Conservation (phyloP, 768 basidiomycete genomes). For the Chalciporus piperatus region DNA sequence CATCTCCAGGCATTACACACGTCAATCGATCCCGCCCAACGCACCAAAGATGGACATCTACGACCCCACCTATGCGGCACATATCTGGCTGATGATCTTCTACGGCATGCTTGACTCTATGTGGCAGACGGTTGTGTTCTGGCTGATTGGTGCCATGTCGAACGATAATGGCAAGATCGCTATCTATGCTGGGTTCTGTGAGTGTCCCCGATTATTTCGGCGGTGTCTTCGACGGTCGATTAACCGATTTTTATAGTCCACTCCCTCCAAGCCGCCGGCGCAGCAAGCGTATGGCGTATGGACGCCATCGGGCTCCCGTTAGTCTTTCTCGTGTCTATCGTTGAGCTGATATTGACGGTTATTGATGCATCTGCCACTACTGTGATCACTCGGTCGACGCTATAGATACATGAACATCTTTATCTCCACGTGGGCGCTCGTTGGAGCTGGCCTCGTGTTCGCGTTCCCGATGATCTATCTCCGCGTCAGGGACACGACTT, state of each 20-base stretch:
- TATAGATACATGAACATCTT: slow-evolving; percentile 62
- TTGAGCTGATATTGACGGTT: background rate
- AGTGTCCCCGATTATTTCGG: slow-evolving; percentile 15
- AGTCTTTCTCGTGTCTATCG: slow-evolving; percentile 20
- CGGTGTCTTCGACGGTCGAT: too few relatives aligned
- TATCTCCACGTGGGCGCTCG: slow-evolving; percentile 64
- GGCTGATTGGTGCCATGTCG: slow-evolving; percentile 82
- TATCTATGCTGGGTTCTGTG: slow-evolving; percentile 76
- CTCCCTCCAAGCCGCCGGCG: slow-evolving; percentile 71
- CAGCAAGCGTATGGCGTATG: slow-evolving; percentile 66
- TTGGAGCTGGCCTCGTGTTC: slow-evolving; percentile 58
- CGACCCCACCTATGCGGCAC: slow-evolving; percentile 18
- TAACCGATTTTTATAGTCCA: slow-evolving; percentile 30
- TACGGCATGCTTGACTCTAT: slow-evolving; percentile 74
- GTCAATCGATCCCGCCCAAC: slow-evolving; percentile 43
- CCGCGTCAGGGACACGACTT: slow-evolving; percentile 57
- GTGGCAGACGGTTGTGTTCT: slow-evolving; percentile 80
- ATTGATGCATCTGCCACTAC: too few relatives aligned
- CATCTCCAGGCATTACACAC: slow-evolving; percentile 49
- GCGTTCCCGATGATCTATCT: slow-evolving; percentile 67
- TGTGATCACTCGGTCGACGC: too few relatives aligned
- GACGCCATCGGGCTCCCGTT: slow-evolving; percentile 63
- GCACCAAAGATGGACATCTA: slow-evolving; percentile 55
- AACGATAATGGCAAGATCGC: slow-evolving; percentile 77
- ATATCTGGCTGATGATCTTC: slow-evolving; percentile 61